Base-by-base conservation (phyloP, 306 rosid species). In the Corylus heterophylla region DNA sequence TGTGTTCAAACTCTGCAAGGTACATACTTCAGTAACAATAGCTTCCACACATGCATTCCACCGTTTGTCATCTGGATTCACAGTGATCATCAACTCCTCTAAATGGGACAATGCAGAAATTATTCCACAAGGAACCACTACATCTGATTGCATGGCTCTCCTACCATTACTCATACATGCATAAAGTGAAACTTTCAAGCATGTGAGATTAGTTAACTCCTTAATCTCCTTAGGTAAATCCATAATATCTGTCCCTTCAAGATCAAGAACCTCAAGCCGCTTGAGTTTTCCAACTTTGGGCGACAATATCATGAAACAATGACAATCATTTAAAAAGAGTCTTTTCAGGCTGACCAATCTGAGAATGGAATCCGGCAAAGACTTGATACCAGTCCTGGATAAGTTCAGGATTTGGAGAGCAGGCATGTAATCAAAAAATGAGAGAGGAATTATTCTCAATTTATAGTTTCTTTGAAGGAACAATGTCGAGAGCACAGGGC, bases 381-480 rank as follows among this genome's bases (percentile, higher is more conserved):
- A 35, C 4, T 16, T 20, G 2, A 78, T 4, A 16, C 77, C 52
- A 1, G 82, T 71, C 62, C 14, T 58, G 7, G 82, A 78, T 13
- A 78, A 71, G 72, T 78, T 69, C 12, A 78, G 12, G 29, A 5
- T 25, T 3, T 2, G 27, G 44, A 79, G 82, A 12, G 6, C 3
- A 12, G 77, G 54, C 54, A 71, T 79, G 48, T 61, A 4, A 3
- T 2, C 5, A 37, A 79, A 79, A 25, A 79, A 79, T 2, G 10
- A 10, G 8, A 27, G 47, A 47, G 82, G 82, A 13, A 79, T 71
- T 18, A 4, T 44, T 12, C 35, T 59, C 63, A 79, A 27, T 4
- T 71, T 71, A 13, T 8, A 5, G 4, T 72, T 79, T 12, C 61
- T 31, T 10, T 61, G 77, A 70, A 79, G 37, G 54, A 47, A 18